Percentiles rank a stretch among this genome's conserved stretches.
Evolutionary conservation across 1,284 basidiomycete species (phyloP).

Genomic region (Schizophyllum commune): DNA sequence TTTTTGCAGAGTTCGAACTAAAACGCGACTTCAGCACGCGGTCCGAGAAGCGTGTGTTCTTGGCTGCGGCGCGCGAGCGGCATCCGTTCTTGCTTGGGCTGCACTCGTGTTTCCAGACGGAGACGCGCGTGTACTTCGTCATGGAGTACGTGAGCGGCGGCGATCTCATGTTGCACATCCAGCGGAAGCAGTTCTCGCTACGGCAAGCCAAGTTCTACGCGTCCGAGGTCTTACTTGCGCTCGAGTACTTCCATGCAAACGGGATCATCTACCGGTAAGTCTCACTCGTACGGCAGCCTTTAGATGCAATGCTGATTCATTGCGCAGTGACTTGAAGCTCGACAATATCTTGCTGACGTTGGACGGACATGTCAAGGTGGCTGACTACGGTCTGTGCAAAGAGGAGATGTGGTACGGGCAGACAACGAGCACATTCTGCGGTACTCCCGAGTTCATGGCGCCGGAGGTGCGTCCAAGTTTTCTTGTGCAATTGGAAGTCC

Average conservation of each 20-base stretch:
- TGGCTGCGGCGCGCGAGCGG: conserved; percentile 91
- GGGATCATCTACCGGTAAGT: conserved; percentile 94
- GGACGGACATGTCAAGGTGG: conserved; percentile 98
- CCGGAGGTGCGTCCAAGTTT: conserved; percentile 68
- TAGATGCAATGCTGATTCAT: conserved; percentile 9
- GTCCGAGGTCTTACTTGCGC: conserved; percentile 91
- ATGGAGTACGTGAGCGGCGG: conserved; percentile 95
- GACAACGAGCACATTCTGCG: conserved; percentile 99
- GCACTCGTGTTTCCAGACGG: conserved; percentile 99
- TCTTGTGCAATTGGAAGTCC: not conserved
- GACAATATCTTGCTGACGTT: conserved; percentile 97
- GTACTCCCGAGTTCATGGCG: conserved; percentile 99
- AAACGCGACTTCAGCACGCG: conserved; percentile 63
- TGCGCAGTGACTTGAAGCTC: conserved; percentile 84
- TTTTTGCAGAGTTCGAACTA: conserved; percentile 7
- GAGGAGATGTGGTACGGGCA: conserved; percentile 98
- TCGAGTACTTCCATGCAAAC: conserved; percentile 98
- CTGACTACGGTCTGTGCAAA: conserved; percentile 98
- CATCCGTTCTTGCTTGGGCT: conserved; percentile 97
- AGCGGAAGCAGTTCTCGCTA: conserved; percentile 90
- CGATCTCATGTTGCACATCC: conserved; percentile 91
- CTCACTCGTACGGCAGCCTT: not conserved
- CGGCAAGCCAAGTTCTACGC: conserved; percentile 99
- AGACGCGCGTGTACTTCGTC: conserved; percentile 95
- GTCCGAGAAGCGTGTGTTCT: conserved; percentile 97